Evolutionary conservation across 306 rosid genomes (phyloP).

Genomic region (Rosa multiflora): DNA sequence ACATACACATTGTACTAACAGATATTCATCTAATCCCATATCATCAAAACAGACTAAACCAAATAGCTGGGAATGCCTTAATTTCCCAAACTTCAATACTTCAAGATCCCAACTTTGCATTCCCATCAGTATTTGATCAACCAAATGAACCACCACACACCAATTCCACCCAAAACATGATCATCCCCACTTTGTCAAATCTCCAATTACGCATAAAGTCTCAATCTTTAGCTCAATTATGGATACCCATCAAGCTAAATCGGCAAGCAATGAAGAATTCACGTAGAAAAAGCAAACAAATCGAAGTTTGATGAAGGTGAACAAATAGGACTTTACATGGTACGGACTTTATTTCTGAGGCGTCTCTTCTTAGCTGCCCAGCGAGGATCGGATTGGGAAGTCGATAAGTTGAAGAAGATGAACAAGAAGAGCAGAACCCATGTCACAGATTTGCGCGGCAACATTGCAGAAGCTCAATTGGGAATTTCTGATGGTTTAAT

Average conservation of each 20-base stretch:
- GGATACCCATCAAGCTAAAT: not conserved
- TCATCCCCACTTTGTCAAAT: not conserved
- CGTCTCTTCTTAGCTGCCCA: slow-evolving; percentile 65
- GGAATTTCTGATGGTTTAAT: not conserved
- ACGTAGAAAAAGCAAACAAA: not conserved
- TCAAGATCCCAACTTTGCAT: slow-evolving; percentile 7
- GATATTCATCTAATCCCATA: not conserved
- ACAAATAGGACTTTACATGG: slow-evolving; percentile 45
- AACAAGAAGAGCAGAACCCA: slow-evolving; percentile 53
- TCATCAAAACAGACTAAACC: not conserved
- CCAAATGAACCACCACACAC: not conserved
- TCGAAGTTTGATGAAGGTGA: not conserved
- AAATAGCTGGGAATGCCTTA: not conserved
- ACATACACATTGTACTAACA: not conserved
- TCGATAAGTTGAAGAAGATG: slow-evolving; percentile 32
- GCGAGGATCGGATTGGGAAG: slow-evolving; percentile 36
- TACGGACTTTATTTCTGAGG: slow-evolving; percentile 86
- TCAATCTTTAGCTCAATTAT: not conserved
- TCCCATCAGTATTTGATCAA: not conserved
- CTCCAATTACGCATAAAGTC: not conserved
- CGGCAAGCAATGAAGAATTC: not conserved
- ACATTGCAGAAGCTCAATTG: slow-evolving; percentile 29
- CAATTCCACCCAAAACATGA: not conserved
- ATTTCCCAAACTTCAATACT: slow-evolving; percentile 1
- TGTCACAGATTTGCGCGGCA: slow-evolving; percentile 34